Percentiles rank a stretch among this genome's conserved stretches.
These are phyloP conservation scores for Pestalotiopsis sp. DNA, from an alignment of 2,329 filamentous ascomycete species.

Conservation along the genomic window DNA sequence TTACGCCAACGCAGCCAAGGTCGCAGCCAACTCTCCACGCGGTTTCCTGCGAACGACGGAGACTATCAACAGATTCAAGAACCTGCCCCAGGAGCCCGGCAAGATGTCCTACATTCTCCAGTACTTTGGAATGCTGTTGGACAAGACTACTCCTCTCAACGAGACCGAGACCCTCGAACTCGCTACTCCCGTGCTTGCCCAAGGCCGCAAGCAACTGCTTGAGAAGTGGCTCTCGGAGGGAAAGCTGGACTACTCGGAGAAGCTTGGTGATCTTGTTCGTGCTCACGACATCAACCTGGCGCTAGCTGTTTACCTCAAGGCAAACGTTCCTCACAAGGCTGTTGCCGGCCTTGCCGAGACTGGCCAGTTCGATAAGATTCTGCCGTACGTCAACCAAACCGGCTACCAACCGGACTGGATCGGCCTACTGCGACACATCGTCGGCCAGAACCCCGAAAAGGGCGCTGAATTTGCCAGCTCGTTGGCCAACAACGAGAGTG, in stretches of 20 bases:
- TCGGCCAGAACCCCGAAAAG: slow-evolving; percentile 89
- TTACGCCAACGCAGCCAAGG: slow-evolving; percentile 88
- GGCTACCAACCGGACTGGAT: slow-evolving; percentile 97
- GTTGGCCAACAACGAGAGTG: slow-evolving; percentile 85
- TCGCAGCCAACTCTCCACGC: slow-evolving; percentile 93
- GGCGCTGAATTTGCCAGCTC: slow-evolving; percentile 92
- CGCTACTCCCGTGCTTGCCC: slow-evolving; percentile 86
- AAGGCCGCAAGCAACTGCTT: slow-evolving; percentile 92
- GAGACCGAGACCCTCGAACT: slow-evolving; percentile 92
- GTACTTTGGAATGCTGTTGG: slow-evolving; percentile 95
- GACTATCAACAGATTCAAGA: slow-evolving; percentile 94
- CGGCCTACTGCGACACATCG: slow-evolving; percentile 86
- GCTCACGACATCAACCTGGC: slow-evolving; percentile 88
- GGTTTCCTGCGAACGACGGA: slow-evolving; percentile 93
- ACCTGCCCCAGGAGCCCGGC: slow-evolving; percentile 74
- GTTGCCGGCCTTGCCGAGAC: slow-evolving; percentile 94
- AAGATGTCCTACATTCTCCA: slow-evolving; percentile 94
- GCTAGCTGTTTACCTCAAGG: slow-evolving; percentile 85
- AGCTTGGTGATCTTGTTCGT: slow-evolving; percentile 91
- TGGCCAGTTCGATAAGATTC: slow-evolving; percentile 94
- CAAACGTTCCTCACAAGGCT: slow-evolving; percentile 89
- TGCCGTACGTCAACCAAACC: slow-evolving; percentile 82
- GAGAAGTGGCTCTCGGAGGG: slow-evolving; percentile 98
- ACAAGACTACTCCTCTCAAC: slow-evolving; percentile 86
- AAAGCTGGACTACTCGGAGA: slow-evolving; percentile 94